Evolutionary conservation across 1,284 basidiomycete genomes (phyloP).

Genomic region (Laetiporus sulphureus): DNA sequence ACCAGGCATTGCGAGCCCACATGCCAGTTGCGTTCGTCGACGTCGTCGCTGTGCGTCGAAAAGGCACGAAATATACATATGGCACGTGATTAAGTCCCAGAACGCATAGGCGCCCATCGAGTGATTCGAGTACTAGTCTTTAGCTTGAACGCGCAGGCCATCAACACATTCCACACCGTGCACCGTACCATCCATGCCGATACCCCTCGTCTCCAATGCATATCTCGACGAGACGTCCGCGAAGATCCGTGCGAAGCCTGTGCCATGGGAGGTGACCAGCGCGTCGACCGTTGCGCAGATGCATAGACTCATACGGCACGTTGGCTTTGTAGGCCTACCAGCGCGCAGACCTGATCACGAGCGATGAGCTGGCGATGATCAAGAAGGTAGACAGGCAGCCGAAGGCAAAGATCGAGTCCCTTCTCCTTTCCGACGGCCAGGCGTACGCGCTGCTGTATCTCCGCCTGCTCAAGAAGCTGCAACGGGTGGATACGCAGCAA

Average conservation of each 20-base stretch:
- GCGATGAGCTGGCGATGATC: conserved; percentile 86
- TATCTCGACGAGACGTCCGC: conserved; percentile 85
- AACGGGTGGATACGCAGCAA: conserved; percentile 91
- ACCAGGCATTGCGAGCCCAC: conserved; percentile 30
- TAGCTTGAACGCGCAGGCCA: no score
- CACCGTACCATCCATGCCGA: conserved; percentile 47
- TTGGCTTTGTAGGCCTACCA: conserved; percentile 65
- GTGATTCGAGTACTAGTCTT: no score
- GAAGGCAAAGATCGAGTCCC: conserved; percentile 62
- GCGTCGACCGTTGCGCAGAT: conserved; percentile 1
- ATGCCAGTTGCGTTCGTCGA: conserved; percentile 17
- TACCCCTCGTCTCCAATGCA: conserved; percentile 79
- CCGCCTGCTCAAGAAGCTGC: conserved; percentile 87
- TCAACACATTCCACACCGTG: no score
- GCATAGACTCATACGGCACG: conserved; percentile 23
- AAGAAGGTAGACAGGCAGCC: conserved; percentile 86
- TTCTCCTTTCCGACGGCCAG: conserved; percentile 73
- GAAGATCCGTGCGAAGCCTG: conserved; percentile 85
- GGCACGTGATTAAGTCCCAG: no score
- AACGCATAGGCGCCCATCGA: no score
- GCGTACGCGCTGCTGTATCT: conserved; percentile 89
- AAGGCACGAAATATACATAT: no score
- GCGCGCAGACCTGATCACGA: conserved; percentile 85
- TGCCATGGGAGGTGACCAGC: conserved; percentile 86
- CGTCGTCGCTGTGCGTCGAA: no score